Evolutionary conservation across 2,329 filamentous ascomycete species (phyloP), one percentile per base, ranked within the genome.

Genomic region (Canariomyces notabilis): DNA sequence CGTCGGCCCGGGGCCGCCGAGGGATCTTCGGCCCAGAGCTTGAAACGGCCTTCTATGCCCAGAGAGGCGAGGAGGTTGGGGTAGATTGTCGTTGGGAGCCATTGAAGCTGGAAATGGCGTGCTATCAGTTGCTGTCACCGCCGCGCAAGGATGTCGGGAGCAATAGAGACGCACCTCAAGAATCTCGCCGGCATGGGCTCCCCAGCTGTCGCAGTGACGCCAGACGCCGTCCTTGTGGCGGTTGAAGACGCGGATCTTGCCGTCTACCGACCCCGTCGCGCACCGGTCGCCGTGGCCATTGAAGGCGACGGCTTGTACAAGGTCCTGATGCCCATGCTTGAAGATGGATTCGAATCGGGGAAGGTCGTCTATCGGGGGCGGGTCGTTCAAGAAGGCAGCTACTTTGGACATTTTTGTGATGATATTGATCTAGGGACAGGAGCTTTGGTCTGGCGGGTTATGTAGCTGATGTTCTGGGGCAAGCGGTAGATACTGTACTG

Each of bases 211-310:
- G 62, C 83, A 86, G 31, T 93, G 70, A 42, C 80, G 76, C 88
- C 89, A 95, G 47, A 79, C 73, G 34, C 82, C 81, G 57, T 89
- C 85, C 55, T 83, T 82, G 61, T 93, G 85, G 38, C 84, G 78
- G 66, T 91, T 88, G 77, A 91, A 96, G 52, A 96, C 86, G 62
- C 90, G 89, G 60, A 97, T 85, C 64, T 86, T 88, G 65, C 95
- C 91, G 65, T 97, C 91, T 15, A 91, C 87, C 15, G 89, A 93
- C 26, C 89, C 89, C 2, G 89, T 93, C 34, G 90, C 87, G 73
- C 91, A 90, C 57, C 90, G 87, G 59, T 89, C 90, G 57, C 90
- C 91, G 65, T 95, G 95, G 56, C 83, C 83, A 67, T 96, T 96
- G 76, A 94, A 95, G 56, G 88, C 85, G 51, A 91, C 83, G 45